Percentiles rank a stretch among this genome's conserved stretches.
These are phyloP conservation scores for Mortierella sp. DNA, from an alignment of 371 early-diverging fungal genomes.

Conservation along the genomic window DNA sequence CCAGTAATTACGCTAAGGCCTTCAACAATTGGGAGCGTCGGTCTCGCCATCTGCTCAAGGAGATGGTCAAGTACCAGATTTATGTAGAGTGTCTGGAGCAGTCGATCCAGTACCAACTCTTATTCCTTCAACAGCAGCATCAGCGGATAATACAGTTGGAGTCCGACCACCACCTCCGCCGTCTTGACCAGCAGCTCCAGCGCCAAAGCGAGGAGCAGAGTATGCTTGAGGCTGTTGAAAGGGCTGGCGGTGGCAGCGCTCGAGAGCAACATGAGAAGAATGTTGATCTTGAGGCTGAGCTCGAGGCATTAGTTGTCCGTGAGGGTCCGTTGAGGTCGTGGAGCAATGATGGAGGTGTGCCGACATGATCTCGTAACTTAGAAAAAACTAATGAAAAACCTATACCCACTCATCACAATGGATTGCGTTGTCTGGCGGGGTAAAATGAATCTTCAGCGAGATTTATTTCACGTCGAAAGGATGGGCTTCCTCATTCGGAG, in stretches of 20 bases:
- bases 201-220: constrained; percentile 3
- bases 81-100: constrained; percentile 85
- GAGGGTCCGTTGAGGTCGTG: constrained; percentile 11
- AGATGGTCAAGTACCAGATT: constrained; percentile 91
- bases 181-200: not conserved
- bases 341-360: not conserved
- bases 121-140: not conserved
- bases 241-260: not conserved
- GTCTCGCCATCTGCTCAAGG: constrained; percentile 85
- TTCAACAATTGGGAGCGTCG: constrained; percentile 91
- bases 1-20: constrained; percentile 74
- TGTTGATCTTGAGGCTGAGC: constrained; percentile 26
- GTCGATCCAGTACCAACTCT: constrained; percentile 60
- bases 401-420: not conserved
- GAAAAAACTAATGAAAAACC: not conserved
- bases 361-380: not conserved
- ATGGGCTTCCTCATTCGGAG: not conserved
- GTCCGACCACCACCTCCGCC: not conserved
- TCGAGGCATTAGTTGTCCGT: constrained; percentile 27
- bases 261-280: not conserved
- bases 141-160: constrained; percentile 14
- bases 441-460: not conserved
- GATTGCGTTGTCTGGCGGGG: too few species aligned
- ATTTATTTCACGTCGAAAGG: not conserved
- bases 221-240: not conserved